Base-by-base conservation (phyloP, 169 alveolate genomes). In the Cryptosporidium parvum region DNA sequence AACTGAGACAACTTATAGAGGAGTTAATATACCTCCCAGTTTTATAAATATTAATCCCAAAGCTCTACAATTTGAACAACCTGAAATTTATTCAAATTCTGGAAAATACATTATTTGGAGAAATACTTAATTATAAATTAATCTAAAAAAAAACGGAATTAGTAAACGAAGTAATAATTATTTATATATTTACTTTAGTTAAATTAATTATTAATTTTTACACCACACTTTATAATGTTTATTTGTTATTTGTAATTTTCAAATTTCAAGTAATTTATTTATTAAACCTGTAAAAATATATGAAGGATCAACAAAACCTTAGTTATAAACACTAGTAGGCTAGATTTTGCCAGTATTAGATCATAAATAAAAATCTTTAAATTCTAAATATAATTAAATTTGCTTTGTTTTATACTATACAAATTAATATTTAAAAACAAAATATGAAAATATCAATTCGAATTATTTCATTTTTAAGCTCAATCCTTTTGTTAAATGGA, bases 21-120 rank as follows among this genome's bases (percentile, higher is more conserved):
- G 86, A 23, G 56, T 75, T 37, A 53, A 26, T 35, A 75, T 75
- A 26, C 86, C 86, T 35, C 31, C 26, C n/a, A 39, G 18, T n/a
- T 53, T 73, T 8, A 75, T 75, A 10, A 56, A 21, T 12, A 58
- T 75, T 52, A 75, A 75, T 39, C 86, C 86, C 12, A 75, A 75
- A 59, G 86, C 72, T 35, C 59, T 75, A 23, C 29, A 59, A 58
- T 75, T 59, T 58, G 70, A 35, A 14, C 29, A 29, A 29, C 70
- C 71, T 5, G 71, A 75, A 12, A 26, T 75, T n/a, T 31, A 26
- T 58, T 56, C 86, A 6, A 75, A 42, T 58, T 53, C 86, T 8
- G 86, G 73, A 21, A 75, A 75, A 56, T 75, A 75, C 23, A 75
- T 75, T 75, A 75, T 75, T 31, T 75, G 86, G 86, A 75, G 86